A percentile compares a stretch with the other conserved stretches of the same genome.
phyloP scores from a whole-genome alignment of 2,329 filamentous ascomycete species.

The Botrytis hyacinthi region DNA sequence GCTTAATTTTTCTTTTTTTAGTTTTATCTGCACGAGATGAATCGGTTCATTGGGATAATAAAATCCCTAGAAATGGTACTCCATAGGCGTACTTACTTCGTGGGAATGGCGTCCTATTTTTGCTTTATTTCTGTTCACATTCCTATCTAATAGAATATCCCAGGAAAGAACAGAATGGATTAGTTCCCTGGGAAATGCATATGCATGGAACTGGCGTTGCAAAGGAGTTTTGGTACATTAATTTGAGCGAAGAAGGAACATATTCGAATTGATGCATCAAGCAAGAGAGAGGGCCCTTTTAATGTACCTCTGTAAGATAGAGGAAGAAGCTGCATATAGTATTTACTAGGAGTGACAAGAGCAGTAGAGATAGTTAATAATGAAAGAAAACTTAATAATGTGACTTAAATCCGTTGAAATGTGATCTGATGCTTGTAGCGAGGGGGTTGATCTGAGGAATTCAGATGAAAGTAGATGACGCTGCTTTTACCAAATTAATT shows the following conservation, averaged over 20 bases:
- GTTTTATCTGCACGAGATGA: not conserved
- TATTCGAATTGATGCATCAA: constrained; percentile 8
- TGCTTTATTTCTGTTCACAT: not conserved
- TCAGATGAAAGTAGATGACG: not conserved
- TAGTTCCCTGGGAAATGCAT: constrained; percentile 2
- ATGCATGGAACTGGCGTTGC: constrained; percentile 13
- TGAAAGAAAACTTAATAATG: constrained; percentile 1
- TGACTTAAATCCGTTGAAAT: not conserved
- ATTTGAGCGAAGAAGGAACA: constrained; percentile 16
- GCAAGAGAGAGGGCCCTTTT: constrained; percentile 8
- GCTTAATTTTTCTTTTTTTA: not conserved
- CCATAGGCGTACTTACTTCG: not conserved
- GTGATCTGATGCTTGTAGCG: constrained; percentile 8
- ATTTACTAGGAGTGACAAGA: not conserved
- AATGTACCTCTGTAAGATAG: constrained; percentile 19
- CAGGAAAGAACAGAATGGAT: constrained; percentile 9
- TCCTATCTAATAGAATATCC: constrained; percentile 18
- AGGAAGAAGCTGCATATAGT: constrained; percentile 13
- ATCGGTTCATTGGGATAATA: not conserved
- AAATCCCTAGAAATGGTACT: constrained; percentile 2
- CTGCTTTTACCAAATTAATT: constrained; percentile 1
- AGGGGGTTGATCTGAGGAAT: constrained; percentile 7
- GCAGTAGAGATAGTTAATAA: constrained; percentile 17
- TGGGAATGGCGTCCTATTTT: constrained; percentile 13
- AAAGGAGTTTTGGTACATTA: constrained; percentile 9